phyloP scores from a whole-genome alignment of 495 filamentous ascomycete species.

The Cercophora newfieldiana region DNA sequence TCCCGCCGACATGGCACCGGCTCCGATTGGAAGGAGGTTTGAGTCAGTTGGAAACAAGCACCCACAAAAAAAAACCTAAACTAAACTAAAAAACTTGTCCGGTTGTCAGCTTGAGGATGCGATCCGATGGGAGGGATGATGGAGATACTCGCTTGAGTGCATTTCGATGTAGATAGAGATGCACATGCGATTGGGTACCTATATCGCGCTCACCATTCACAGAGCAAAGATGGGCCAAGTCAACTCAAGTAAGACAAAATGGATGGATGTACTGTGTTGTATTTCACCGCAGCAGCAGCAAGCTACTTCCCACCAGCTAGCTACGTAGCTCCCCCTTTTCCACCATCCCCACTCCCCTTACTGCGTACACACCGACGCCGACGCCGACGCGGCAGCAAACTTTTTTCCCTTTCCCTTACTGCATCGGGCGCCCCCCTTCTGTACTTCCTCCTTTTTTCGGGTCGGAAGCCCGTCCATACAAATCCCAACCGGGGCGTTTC shows the following conservation, averaged over 20 bases:
- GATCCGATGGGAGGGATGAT: too few species aligned
- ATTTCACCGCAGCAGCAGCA: background rate
- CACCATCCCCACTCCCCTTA: background rate
- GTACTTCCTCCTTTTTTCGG: background rate
- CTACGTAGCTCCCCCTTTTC: background rate
- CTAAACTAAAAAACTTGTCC: background rate
- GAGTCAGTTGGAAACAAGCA: too few species aligned
- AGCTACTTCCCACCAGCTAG: background rate
- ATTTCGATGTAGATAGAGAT: too few species aligned
- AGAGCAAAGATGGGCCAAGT: too few species aligned
- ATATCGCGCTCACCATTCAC: too few species aligned
- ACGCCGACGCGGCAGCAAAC: too few species aligned
- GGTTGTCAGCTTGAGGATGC: background rate
- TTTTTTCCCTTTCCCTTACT: background rate
- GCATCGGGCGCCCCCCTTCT: too few species aligned
- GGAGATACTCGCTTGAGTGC: too few species aligned
- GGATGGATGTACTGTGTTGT: background rate
- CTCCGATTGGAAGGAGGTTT: background rate
- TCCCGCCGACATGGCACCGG: background rate
- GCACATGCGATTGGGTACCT: too few species aligned
- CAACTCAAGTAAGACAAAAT: background rate
- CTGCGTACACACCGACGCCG: background rate
- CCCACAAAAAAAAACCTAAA: too few species aligned
- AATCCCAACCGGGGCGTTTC: background rate
- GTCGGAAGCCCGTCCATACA: background rate